A percentile compares a stretch with the other conserved stretches of the same genome.
phyloP scores from a whole-genome alignment of 169 alveolate species.

The Plasmodium blacklocki region DNA sequence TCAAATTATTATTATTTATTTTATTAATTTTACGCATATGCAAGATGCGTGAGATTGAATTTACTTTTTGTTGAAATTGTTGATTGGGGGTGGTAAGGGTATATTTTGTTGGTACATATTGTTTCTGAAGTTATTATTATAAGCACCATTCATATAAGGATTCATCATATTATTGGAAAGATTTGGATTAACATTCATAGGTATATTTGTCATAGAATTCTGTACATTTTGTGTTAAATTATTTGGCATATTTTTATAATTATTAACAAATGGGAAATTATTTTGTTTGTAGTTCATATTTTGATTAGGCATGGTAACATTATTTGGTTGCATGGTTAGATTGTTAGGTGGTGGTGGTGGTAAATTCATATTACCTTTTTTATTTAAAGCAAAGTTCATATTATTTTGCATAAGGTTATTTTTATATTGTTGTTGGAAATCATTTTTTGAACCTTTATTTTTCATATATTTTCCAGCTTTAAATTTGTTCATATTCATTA shows the following conservation, averaged over 20 bases:
- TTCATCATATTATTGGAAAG: slow-evolving; percentile 66
- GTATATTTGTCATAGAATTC: slow-evolving; percentile 35
- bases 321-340: slow-evolving; percentile 55
- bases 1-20: too few relatives aligned
- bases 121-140: slow-evolving; percentile 44
- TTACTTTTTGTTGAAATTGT: slow-evolving; percentile 56
- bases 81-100: slow-evolving; percentile 68
- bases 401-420: slow-evolving; percentile 70
- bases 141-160: slow-evolving; percentile 68
- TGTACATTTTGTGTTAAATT: slow-evolving; percentile 65
- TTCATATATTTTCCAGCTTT: slow-evolving; percentile 59
- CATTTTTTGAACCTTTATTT: slow-evolving; percentile 58
- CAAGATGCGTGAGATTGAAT: neutral
- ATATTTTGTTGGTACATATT: slow-evolving; percentile 67
- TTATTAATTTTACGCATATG: too few relatives aligned
- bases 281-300: slow-evolving; percentile 68
- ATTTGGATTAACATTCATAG: slow-evolving; percentile 64
- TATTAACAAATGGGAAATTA: slow-evolving; percentile 71
- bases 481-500: slow-evolving; percentile 2
- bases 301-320: slow-evolving; percentile 56
- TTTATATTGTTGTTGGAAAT: slow-evolving; percentile 71
- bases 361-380: slow-evolving; percentile 70
- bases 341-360: slow-evolving; percentile 76
- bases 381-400: slow-evolving; percentile 64
- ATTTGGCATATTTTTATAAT: slow-evolving; percentile 57